phyloP scores from a whole-genome alignment of 1,284 basidiomycete genomes.

The Papiliotrema flavescens region DNA sequence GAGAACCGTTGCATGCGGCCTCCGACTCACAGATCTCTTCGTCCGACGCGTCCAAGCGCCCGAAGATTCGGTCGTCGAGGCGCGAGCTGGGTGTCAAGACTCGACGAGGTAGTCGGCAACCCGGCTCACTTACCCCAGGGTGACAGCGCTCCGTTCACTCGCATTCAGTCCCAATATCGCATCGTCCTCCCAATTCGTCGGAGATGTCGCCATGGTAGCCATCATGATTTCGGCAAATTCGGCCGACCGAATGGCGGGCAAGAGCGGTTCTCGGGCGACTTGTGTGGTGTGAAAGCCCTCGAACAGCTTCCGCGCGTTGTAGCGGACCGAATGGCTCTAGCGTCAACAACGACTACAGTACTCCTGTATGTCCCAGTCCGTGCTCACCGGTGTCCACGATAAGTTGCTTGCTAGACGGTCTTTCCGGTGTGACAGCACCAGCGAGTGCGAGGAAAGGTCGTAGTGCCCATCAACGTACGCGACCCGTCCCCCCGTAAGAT shows the following conservation, averaged over 20 bases:
- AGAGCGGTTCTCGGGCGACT: slow-evolving; percentile 1
- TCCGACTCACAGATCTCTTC: neutral
- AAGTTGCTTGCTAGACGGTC: neutral
- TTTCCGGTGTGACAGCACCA: neutral
- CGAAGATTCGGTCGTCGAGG: neutral
- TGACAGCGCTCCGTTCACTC: neutral
- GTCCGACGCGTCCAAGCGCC: neutral
- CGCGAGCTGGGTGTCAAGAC: neutral
- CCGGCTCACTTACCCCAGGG: neutral
- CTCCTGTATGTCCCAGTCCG: neutral
- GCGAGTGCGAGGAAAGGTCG: neutral
- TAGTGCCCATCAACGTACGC: slow-evolving; percentile 1
- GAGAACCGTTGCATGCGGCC: no score
- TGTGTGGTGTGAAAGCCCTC: slow-evolving; percentile 4
- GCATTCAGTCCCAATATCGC: slow-evolving; percentile 1
- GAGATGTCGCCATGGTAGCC: slow-evolving; percentile 4
- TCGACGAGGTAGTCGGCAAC: no score
- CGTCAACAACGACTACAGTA: neutral
- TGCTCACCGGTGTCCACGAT: neutral
- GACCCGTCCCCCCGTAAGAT: neutral
- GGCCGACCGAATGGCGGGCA: neutral
- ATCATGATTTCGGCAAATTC: slow-evolving; percentile 3
- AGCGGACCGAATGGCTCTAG: neutral
- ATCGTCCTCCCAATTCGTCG: slow-evolving; percentile 10
- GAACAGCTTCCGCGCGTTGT: neutral